These are phyloP conservation scores for Termitomyces sp. DNA, from an alignment of 768 basidiomycete genomes.

Conservation along the genomic window DNA sequence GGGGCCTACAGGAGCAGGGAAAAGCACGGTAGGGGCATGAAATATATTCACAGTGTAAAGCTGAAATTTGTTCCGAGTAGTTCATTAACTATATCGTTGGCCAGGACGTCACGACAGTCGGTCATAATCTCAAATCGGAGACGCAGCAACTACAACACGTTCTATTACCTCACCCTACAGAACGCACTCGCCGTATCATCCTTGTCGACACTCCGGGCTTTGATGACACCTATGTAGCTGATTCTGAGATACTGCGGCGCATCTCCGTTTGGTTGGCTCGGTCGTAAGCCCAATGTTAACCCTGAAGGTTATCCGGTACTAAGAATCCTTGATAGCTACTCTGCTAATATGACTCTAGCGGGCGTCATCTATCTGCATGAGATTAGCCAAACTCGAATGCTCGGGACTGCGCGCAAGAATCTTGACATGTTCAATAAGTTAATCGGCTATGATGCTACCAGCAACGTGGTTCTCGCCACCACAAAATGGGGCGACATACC, in stretches of 20 bases:
- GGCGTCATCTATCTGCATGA: conserved; percentile 15
- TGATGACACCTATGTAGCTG: conserved; percentile 10
- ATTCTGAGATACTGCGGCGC: conserved; percentile 8
- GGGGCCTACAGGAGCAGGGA: conserved; percentile 10
- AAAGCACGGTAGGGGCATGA: conserved; percentile 7
- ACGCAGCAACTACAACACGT: conserved; percentile 11
- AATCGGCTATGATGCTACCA: conserved; percentile 10
- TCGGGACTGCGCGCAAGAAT: conserved; percentile 16
- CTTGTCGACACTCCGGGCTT: conserved; percentile 12
- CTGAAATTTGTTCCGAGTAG: neutral
- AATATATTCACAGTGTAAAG: neutral
- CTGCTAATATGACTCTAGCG: conserved; percentile 9
- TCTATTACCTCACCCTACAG: conserved; percentile 6
- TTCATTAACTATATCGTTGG: conserved; percentile 10
- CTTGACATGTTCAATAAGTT: conserved; percentile 15
- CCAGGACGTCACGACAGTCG: conserved; percentile 1
- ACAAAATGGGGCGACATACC: conserved; percentile 11
- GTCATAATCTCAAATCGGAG: conserved; percentile 9
- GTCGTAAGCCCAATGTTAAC: neutral
- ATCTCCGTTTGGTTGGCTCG: conserved; percentile 10
- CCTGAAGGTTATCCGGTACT: neutral
- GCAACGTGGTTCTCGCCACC: conserved; percentile 13
- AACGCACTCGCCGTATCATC: conserved; percentile 5
- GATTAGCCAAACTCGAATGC: conserved; percentile 16
- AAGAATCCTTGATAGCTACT: conserved; percentile 2